Percentiles rank a stretch among this genome's conserved stretches.
Conservation (phyloP, 768 basidiomycete genomes). For the Exsudoporus frostii region DNA sequence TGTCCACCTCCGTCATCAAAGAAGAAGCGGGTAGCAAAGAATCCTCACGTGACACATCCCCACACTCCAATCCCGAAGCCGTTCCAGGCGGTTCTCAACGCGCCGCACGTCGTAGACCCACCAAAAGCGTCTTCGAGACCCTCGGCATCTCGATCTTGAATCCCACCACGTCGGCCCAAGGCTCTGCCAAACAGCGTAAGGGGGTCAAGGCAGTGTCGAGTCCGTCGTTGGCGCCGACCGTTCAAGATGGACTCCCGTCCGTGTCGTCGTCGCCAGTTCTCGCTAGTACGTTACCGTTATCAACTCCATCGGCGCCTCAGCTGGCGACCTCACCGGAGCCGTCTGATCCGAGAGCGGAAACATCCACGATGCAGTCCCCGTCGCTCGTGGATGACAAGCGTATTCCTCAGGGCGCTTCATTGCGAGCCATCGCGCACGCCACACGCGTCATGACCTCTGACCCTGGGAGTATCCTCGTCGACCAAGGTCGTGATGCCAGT, state of each 20-base stretch:
- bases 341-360: conserved; percentile 23
- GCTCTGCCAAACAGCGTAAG: conserved; percentile 24
- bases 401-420: conserved; percentile 55
- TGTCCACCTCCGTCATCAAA: conserved; percentile 19
- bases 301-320: conserved; percentile 27
- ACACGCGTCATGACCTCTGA: conserved; percentile 87
- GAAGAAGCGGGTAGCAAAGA: conserved; percentile 22
- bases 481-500: conserved; percentile 63
- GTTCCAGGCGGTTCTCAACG: conserved; percentile 14
- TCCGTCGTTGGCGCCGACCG: conserved; percentile 9
- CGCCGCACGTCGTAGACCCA: conserved; percentile 37
- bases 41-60: conserved; percentile 23
- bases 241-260: conserved; percentile 15
- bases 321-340: conserved; percentile 23
- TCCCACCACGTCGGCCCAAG: conserved; percentile 36
- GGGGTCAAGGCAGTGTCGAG: conserved; percentile 25
- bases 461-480: conserved; percentile 67
- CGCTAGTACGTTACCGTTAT: conserved; percentile 12
- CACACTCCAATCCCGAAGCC: conserved; percentile 12
- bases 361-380: conserved; percentile 28
- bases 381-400: conserved; percentile 28
- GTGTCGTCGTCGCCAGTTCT: conserved; percentile 20
- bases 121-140: conserved; percentile 69
- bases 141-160: conserved; percentile 68
- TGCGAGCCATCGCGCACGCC: conserved; percentile 77